These are phyloP conservation scores for Eucalyptus decipiens DNA, from an alignment of 345 rosid genomes.

Conservation along the genomic window DNA sequence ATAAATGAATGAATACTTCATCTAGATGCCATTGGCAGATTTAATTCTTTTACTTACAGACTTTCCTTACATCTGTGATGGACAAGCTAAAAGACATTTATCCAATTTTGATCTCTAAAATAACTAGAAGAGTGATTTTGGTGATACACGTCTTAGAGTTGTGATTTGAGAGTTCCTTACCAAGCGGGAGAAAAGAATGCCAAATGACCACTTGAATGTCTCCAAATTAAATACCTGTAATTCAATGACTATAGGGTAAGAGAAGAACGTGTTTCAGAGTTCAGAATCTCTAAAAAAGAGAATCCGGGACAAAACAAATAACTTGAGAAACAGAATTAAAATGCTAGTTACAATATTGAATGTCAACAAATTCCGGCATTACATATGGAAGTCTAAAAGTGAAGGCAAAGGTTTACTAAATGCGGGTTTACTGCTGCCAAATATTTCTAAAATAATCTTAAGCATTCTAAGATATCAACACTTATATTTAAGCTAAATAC, in stretches of 20 bases:
- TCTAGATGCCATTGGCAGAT: neutral
- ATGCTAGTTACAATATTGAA: neutral
- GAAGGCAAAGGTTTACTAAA: neutral
- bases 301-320: neutral
- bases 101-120: neutral
- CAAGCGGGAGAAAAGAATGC: conserved; percentile 94
- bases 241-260: neutral
- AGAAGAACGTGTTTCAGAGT: neutral
- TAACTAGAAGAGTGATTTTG: neutral
- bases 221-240: conserved; percentile 78
- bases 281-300: neutral
- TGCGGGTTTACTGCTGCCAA: neutral
- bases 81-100: neutral
- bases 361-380: neutral
- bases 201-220: conserved; percentile 93
- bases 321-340: neutral
- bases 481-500: conserved; percentile 9
- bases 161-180: conserved; percentile 27
- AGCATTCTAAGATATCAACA: neutral
- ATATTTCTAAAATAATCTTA: neutral
- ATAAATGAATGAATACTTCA: neutral
- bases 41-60: neutral
- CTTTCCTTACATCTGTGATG: neutral
- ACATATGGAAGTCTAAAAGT: neutral
- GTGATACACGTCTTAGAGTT: neutral